Conservation (phyloP, 1,284 basidiomycete species). For the Chalciporus sp. region DNA sequence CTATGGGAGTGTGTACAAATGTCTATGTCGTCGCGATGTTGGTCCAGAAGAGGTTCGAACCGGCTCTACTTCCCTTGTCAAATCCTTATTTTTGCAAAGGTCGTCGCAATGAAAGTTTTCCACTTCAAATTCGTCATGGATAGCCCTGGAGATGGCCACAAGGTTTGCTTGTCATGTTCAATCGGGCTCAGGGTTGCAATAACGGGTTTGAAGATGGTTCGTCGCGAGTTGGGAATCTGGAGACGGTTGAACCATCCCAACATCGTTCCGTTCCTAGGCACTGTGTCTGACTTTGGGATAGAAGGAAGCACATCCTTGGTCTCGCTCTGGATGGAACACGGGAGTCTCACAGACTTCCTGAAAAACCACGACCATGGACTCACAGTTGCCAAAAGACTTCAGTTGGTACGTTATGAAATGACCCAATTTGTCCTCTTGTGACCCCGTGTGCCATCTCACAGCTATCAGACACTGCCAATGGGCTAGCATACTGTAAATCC, state of each 20-base stretch:
- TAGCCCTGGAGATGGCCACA: not conserved
- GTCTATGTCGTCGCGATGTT: not conserved
- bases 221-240: not conserved
- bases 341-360: not conserved
- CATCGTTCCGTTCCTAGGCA: conserved; percentile 4
- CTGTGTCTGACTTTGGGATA: not conserved
- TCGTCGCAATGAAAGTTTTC: not conserved
- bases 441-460: too few species aligned
- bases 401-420: not conserved
- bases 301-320: not conserved
- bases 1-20: not conserved
- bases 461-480: too few species aligned
- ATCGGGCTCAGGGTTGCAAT: too few species aligned
- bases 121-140: not conserved
- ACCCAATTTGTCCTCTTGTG: too few species aligned
- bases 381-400: conserved; percentile 14
- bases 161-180: too few species aligned
- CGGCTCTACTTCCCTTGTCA: not conserved
- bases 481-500: too few species aligned
- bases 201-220: not conserved
- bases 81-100: not conserved
- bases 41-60: not conserved
- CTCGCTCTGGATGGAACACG: not conserved
- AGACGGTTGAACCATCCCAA: not conserved
- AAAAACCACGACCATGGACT: not conserved